These are phyloP conservation scores for Alternaria tenuissima DNA, from an alignment of 2,329 filamentous ascomycete genomes.

Conservation along the genomic window DNA sequence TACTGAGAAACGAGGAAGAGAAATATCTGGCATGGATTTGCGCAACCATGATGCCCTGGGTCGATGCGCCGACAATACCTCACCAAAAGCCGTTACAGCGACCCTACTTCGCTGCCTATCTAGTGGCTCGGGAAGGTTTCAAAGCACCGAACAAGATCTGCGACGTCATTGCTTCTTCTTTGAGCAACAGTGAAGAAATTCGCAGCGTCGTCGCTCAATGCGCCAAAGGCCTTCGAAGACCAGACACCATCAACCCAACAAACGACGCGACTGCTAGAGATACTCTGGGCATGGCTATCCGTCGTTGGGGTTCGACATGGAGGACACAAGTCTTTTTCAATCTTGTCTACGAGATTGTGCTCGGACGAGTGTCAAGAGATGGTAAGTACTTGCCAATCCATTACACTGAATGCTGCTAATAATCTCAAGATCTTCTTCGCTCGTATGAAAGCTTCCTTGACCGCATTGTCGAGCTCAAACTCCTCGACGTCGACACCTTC, in stretches of 20 bases:
- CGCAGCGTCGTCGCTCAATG: conserved; percentile 63
- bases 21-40: conserved; percentile 80
- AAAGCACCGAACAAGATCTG: conserved; percentile 79
- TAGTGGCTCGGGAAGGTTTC: conserved; percentile 78
- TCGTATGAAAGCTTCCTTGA: conserved; percentile 64
- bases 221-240: conserved; percentile 58
- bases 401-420: conserved; percentile 22
- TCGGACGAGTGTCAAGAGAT: conserved; percentile 49
- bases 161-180: conserved; percentile 71
- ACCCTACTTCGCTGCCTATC: conserved; percentile 59
- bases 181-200: conserved; percentile 71
- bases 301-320: conserved; percentile 77
- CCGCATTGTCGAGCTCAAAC: conserved; percentile 59
- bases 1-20: conserved; percentile 71
- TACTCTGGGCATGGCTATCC: conserved; percentile 75
- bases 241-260: conserved; percentile 56
- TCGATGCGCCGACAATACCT: conserved; percentile 58
- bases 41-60: conserved; percentile 78
- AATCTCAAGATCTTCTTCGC: conserved; percentile 53
- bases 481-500: conserved; percentile 60
- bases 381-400: conserved; percentile 47
- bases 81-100: conserved; percentile 56
- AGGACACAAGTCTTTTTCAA: conserved; percentile 73
- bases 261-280: conserved; percentile 63
- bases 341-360: conserved; percentile 68